Base-by-base conservation (phyloP, 495 filamentous ascomycete species). In the Tuber microsphaerosporum region DNA sequence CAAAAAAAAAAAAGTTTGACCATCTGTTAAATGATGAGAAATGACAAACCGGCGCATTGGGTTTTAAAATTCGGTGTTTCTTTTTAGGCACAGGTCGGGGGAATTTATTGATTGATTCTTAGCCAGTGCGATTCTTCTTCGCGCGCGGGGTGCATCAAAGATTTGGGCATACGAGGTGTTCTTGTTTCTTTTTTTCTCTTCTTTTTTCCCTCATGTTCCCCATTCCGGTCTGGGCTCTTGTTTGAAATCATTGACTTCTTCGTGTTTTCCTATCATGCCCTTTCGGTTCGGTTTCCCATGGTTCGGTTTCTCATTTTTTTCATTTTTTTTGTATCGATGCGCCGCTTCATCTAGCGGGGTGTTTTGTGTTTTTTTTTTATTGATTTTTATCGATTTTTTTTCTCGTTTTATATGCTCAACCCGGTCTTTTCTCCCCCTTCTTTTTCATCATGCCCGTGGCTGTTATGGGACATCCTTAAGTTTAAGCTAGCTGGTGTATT, bases 1-100 rank as follows among this genome's bases (percentile, higher is more conserved):
- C 10, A 74, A 41, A 48, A 37, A 71, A 45, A 56, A 61, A 41
- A 31, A 56, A 76, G 71, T 20, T 43, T 4, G 71, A 70, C 65
- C 42, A 65, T 22, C 61, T 78, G 45, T 71, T 79, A 73, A 75
- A 79, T 79, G 77, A 79, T 79, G 77, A 75, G 77, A 75, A 79
- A 79, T 71, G 77, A 75, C 77, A 79, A 79, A 79, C 77, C 76
- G 77, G 77, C 77, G 77, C 77, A 79, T 79, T 79, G 77, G 77
- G 77, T 79, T 79, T 79, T 69, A 80, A 80, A 80, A 76, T 80
- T 80, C 74, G 77, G 79, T 78, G 79, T 80, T 81, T 81, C 69
- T 77, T 80, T 77, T 65, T 81, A 78, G 75, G 80, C 74, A 73
- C 46, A 75, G 74, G 65, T 79, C 37, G 76, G 73, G 79, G 75